These are phyloP conservation scores for Discostella stelligeroides DNA, from an alignment of 108 stramenopile genomes.

Conservation along the genomic window DNA sequence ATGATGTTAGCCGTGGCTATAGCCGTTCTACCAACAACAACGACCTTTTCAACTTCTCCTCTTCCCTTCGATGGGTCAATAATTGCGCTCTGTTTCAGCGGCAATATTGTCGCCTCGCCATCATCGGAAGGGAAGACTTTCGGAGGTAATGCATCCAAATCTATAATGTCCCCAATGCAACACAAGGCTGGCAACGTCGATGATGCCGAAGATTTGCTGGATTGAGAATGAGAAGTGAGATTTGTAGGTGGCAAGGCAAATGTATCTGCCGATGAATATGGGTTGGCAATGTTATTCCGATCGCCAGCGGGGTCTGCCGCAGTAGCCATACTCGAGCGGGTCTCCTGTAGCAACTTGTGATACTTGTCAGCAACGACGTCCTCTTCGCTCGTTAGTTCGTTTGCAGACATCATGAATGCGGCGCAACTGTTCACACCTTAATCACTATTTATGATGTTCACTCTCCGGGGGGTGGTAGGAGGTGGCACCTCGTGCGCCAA, in stretches of 20 bases:
- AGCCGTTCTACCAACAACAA: slow-evolving; percentile 33
- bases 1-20: slow-evolving; percentile 30
- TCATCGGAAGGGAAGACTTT: slow-evolving; percentile 16
- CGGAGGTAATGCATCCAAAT: slow-evolving; percentile 31
- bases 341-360: no score
- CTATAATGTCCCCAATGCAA: slow-evolving; percentile 34
- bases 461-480: no score
- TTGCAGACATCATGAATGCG: no score
- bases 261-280: background rate
- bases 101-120: slow-evolving; percentile 22
- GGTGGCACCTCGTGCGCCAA: no score
- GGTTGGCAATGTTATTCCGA: background rate
- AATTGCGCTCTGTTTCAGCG: slow-evolving; percentile 13
- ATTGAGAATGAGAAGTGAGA: background rate
- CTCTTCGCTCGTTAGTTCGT: no score
- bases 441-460: no score
- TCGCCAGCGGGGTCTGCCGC: no score
- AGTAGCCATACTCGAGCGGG: background rate
- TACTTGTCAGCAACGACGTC: no score
- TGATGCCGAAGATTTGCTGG: background rate
- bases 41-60: slow-evolving; percentile 17
- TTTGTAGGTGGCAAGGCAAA: slow-evolving; percentile 4
- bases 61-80: slow-evolving; percentile 7
- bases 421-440: no score
- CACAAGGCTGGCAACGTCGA: slow-evolving; percentile 17